Evolutionary conservation across 2,329 filamentous ascomycete species (phyloP).

Genomic region (Verticillium albo-atrum): DNA sequence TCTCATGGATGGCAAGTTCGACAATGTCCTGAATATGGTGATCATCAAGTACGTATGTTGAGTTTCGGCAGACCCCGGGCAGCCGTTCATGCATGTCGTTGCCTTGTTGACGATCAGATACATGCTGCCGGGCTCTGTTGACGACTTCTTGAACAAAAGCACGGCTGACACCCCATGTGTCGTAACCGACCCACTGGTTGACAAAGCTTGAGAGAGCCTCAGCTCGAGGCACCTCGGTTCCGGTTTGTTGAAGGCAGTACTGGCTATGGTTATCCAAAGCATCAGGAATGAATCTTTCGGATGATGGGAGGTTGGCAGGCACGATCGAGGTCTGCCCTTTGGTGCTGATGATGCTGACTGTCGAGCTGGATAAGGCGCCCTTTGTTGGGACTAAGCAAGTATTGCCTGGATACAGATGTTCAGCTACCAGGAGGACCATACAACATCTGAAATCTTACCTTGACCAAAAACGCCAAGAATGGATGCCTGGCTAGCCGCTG

Average conservation of each 20-base stretch:
- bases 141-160: neutral
- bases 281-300: neutral
- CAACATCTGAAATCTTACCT: neutral
- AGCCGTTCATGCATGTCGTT: no score
- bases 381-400: neutral
- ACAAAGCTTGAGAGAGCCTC: neutral
- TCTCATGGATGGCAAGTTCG: conserved; percentile 4
- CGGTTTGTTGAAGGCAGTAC: neutral
- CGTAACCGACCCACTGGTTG: neutral
- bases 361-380: neutral
- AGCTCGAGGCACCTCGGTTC: neutral
- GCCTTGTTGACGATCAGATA: neutral
- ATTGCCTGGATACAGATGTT: neutral
- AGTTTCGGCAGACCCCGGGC: neutral
- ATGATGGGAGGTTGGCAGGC: neutral
- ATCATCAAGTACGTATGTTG: conserved; percentile 2
- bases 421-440: neutral
- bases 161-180: neutral
- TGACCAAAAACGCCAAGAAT: neutral
- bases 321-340: neutral
- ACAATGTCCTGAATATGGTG: conserved; percentile 4
- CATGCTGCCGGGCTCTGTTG: neutral
- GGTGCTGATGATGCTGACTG: neutral
- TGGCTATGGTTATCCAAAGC: neutral
- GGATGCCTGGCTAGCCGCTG: neutral